A percentile compares a stretch with the other conserved stretches of the same genome.
phyloP scores from a whole-genome alignment of 139 green algal species.

The Chlamydomonas asymmetrica region DNA sequence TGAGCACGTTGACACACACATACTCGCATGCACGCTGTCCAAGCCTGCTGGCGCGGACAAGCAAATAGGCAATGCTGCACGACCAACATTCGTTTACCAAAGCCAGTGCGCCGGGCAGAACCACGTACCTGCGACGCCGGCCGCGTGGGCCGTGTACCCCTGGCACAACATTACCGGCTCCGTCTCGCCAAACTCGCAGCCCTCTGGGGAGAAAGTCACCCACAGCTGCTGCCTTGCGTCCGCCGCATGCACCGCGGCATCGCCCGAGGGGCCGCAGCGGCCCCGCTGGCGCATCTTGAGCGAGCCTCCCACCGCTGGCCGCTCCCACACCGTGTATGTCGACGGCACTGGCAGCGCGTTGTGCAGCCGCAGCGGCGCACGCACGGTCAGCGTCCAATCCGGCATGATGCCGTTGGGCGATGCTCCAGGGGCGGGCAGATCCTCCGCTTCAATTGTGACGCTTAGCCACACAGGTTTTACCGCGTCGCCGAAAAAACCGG shows the following conservation, averaged over 20 bases:
- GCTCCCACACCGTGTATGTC: conserved; percentile 63
- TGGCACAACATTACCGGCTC: conserved; percentile 59
- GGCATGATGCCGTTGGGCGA: conserved; percentile 24
- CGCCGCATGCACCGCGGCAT: conserved; percentile 48
- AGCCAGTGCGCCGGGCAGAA: not conserved
- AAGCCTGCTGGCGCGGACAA: no score
- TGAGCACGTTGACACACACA: no score
- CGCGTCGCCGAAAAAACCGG: not conserved
- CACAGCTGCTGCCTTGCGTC: conserved; percentile 67
- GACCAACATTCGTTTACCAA: no score
- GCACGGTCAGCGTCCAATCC: conserved; percentile 76
- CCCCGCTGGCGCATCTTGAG: conserved; percentile 54
- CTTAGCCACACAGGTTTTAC: no score
- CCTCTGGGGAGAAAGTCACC: conserved; percentile 70
- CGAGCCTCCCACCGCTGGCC: not conserved
- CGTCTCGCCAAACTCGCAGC: conserved; percentile 67
- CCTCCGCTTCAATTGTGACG: conserved; percentile 59
- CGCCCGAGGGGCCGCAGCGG: conserved; percentile 40
- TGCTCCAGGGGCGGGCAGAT: conserved; percentile 34
- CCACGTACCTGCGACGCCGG: conserved; percentile 22
- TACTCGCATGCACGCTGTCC: no score
- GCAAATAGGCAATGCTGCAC: no score
- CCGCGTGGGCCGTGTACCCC: conserved; percentile 35
- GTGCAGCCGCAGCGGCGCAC: conserved; percentile 70
- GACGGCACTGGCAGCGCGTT: conserved; percentile 78